These are phyloP conservation scores for Sechiopsis laciniata DNA, from an alignment of 306 rosid genomes.

Conservation along the genomic window DNA sequence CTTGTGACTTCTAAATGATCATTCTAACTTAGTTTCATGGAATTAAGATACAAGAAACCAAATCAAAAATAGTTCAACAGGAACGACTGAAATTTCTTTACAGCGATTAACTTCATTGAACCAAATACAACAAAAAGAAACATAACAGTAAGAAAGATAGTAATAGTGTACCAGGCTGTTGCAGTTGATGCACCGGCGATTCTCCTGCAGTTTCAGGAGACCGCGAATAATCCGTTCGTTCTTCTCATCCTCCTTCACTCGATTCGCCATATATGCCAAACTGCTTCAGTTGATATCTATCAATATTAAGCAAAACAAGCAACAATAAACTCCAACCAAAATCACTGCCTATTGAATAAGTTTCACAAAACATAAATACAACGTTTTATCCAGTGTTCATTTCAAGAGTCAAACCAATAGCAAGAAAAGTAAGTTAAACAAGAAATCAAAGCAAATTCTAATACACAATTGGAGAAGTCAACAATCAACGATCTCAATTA, in stretches of 20 bases:
- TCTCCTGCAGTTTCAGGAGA: conserved; percentile 69
- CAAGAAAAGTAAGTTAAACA: too few relatives aligned
- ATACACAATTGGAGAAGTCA: conserved; percentile 13
- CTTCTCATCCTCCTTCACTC: conserved; percentile 76
- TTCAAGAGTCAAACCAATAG: background rate
- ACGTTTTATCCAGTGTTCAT: background rate
- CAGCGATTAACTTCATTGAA: background rate
- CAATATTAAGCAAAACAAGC: conserved; percentile 25
- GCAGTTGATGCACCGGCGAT: conserved; percentile 89
- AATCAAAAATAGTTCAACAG: background rate
- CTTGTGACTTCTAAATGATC: background rate
- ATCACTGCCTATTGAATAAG: background rate
- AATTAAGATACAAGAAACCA: background rate
- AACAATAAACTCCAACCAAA: conserved; percentile 17
- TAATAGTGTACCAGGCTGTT: conserved; percentile 59
- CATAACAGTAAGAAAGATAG: conserved; percentile 3
- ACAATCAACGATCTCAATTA: conserved; percentile 10
- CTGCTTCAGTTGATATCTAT: conserved; percentile 27
- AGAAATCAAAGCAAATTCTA: background rate
- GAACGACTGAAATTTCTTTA: background rate
- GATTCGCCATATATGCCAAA: conserved; percentile 58
- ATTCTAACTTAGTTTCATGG: conserved; percentile 6
- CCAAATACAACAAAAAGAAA: conserved; percentile 10
- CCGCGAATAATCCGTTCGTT: conserved; percentile 83
- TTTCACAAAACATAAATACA: background rate